Conservation (phyloP, 2,329 filamentous ascomycete genomes). For the Dothideomycetes sp. region DNA sequence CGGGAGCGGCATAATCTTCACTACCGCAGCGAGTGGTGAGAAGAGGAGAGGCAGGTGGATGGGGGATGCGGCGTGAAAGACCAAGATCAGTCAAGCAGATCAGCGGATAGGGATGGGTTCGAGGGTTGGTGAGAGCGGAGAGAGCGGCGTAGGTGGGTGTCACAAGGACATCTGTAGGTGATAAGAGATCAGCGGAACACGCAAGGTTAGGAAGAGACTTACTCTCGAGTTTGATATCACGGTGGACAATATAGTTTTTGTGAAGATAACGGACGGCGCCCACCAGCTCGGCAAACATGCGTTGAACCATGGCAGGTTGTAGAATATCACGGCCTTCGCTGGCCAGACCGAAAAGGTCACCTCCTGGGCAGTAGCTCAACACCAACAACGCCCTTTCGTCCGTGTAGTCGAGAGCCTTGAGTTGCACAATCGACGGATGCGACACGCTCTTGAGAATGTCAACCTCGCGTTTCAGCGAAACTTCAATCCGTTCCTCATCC, state of each 20-base stretch:
- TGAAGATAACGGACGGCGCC: conserved; percentile 82
- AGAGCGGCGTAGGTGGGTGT: conserved; percentile 64
- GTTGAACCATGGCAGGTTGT: conserved; percentile 59
- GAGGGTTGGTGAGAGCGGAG: conserved; percentile 56
- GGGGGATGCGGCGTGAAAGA: conserved; percentile 71
- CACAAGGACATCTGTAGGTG: conserved; percentile 68
- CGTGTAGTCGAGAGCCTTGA: conserved; percentile 87
- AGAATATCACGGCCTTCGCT: conserved; percentile 61
- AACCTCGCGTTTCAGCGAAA: conserved; percentile 86
- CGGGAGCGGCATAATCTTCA: conserved; percentile 93
- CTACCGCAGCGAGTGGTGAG: conserved; percentile 91
- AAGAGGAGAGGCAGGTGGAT: conserved; percentile 65
- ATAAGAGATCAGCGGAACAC: not conserved
- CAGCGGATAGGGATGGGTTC: conserved; percentile 68
- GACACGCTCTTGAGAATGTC: conserved; percentile 84
- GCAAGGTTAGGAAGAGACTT: conserved; percentile 33
- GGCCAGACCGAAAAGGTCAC: conserved; percentile 89
- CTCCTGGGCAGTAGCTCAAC: conserved; percentile 84
- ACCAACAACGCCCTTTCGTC: conserved; percentile 74
- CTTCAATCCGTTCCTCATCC: conserved; percentile 85
- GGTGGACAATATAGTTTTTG: conserved; percentile 75
- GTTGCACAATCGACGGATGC: conserved; percentile 81
- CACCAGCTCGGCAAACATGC: conserved; percentile 85
- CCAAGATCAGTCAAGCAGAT: conserved; percentile 87
- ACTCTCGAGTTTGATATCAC: conserved; percentile 98